Conservation (phyloP, 1,139 yeast genomes). For the Geotrichum reessii region DNA sequence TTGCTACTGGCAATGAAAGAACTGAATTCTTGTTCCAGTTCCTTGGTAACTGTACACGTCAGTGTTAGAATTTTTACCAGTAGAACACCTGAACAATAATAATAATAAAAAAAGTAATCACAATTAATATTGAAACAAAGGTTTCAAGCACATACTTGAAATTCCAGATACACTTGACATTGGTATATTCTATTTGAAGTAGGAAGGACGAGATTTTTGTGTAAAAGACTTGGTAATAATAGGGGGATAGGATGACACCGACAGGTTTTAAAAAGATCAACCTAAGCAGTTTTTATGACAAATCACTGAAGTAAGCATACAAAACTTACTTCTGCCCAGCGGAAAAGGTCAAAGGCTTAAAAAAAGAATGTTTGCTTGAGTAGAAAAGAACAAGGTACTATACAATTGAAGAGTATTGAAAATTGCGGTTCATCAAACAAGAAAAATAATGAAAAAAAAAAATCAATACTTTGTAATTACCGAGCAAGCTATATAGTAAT, state of each 20-base stretch:
- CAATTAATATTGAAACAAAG: neutral
- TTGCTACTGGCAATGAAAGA: neutral
- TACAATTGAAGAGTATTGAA: neutral
- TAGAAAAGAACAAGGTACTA: neutral
- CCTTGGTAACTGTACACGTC: constrained; percentile 3
- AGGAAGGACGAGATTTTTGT: too few species aligned
- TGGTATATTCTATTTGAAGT: too few species aligned
- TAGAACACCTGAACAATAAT: neutral
- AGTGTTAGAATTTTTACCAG: neutral
- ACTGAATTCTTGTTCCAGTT: constrained; percentile 13
- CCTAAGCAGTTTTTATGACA: neutral
- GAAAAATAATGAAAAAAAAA: too few species aligned
- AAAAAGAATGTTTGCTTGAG: neutral
- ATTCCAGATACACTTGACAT: constrained; percentile 9
- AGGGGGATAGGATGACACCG: neutral
- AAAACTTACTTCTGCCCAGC: neutral
- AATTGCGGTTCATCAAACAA: neutral
- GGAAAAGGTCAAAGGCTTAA: neutral
- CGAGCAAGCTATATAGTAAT: neutral
- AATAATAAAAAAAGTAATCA: neutral
- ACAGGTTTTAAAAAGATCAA: neutral
- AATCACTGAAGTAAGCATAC: neutral
- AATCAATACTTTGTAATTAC: neutral
- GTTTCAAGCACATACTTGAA: constrained; percentile 5
- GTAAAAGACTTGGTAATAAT: neutral